Evolutionary conservation across 352 stramenopile genomes (phyloP).

Genomic region (Globisporangium cylindrosporum): DNA sequence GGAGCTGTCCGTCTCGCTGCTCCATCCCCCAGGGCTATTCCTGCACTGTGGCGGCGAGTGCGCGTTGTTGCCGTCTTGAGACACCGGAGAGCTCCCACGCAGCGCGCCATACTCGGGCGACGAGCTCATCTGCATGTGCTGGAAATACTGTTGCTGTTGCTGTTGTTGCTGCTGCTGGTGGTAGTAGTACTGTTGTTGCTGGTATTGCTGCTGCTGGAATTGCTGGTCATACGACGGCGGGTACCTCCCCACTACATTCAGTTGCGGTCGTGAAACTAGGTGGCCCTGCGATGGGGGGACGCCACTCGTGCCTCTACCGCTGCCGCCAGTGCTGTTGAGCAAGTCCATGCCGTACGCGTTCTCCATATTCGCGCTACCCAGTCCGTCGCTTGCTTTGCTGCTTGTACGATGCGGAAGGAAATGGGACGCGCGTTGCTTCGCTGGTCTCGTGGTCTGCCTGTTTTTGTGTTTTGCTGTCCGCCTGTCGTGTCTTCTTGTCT

Average conservation of each 20-base stretch:
- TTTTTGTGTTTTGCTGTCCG: background rate
- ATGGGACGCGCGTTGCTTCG: background rate
- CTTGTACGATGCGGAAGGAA: background rate
- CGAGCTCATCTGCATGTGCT: conserved; percentile 5
- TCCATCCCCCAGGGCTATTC: conserved; percentile 20
- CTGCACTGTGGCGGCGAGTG: background rate
- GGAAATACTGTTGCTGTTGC: conserved; percentile 6
- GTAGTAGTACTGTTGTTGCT: conserved; percentile 3
- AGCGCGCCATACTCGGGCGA: conserved; percentile 2
- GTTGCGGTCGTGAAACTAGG: background rate
- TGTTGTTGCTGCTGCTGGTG: conserved; percentile 8
- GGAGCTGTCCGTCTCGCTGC: conserved; percentile 31
- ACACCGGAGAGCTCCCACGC: conserved; percentile 5
- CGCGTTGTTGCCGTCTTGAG: background rate
- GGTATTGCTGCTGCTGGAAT: conserved; percentile 4
- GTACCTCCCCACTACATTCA: background rate
- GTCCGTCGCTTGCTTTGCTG: background rate
- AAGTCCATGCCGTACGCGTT: conserved; percentile 6
- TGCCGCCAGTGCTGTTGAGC: background rate
- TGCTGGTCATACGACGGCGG: conserved; percentile 4
- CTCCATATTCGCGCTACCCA: background rate
- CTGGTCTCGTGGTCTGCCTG: background rate
- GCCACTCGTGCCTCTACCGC: background rate
- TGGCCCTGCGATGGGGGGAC: background rate
- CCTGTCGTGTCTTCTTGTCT: background rate